Evolutionary conservation across 352 stramenopile genomes (phyloP).

Genomic region (Phytophthora brassicae): DNA sequence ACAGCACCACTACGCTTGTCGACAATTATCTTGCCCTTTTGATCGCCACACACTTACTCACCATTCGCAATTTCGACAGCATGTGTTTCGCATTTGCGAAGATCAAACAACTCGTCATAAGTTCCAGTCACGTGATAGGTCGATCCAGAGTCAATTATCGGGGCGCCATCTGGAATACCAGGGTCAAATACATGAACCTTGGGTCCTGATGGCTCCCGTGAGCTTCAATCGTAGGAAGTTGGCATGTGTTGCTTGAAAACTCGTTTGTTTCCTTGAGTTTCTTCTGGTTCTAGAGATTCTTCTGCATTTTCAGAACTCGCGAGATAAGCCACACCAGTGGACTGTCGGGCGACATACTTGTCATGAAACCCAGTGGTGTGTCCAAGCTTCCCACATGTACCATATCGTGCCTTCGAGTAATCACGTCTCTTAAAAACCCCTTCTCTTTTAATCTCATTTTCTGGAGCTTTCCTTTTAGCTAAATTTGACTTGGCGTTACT

Average conservation of each 20-base stretch:
- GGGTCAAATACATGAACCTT: not conserved
- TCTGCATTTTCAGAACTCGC: too few species aligned
- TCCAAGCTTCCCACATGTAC: slow-evolving; percentile 1
- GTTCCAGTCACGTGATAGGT: slow-evolving; percentile 11
- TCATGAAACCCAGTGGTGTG: slow-evolving; percentile 10
- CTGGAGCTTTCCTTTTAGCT: not conserved
- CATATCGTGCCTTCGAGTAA: slow-evolving; percentile 4
- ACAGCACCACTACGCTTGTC: not conserved
- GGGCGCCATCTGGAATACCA: not conserved
- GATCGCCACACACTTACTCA: not conserved
- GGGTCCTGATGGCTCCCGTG: not conserved
- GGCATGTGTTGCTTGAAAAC: not conserved
- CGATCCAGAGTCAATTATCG: slow-evolving; percentile 6
- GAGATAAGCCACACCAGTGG: not conserved
- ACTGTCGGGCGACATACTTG: not conserved
- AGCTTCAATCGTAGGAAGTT: not conserved
- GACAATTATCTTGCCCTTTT: not conserved
- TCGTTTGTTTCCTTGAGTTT: not conserved
- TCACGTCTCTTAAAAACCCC: not conserved
- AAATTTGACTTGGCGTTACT: not conserved
- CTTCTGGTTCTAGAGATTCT: too few species aligned
- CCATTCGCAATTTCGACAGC: slow-evolving; percentile 12
- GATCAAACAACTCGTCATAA: not conserved
- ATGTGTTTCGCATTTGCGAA: slow-evolving; percentile 1
- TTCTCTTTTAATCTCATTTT: not conserved